Conservation (phyloP, 1,284 basidiomycete species). For the Ustilago shanxiensis region DNA sequence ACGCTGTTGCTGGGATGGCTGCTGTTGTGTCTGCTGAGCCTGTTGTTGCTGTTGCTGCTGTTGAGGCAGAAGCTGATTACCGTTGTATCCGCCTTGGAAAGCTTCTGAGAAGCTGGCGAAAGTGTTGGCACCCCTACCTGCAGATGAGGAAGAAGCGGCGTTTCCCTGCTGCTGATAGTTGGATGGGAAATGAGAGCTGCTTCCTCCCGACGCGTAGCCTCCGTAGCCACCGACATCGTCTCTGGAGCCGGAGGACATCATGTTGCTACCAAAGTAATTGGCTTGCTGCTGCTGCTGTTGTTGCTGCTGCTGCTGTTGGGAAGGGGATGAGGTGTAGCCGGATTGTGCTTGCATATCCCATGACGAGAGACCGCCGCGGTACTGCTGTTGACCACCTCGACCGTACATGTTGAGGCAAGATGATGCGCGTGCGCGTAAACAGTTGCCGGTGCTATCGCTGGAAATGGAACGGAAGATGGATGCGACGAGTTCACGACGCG, state of each 20-base stretch:
- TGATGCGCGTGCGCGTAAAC: background rate
- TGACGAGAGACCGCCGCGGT: slow-evolving; percentile 42
- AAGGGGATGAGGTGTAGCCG: slow-evolving; percentile 35
- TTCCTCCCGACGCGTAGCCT: slow-evolving; percentile 35
- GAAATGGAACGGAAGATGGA: background rate
- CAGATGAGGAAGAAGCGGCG: slow-evolving; percentile 38
- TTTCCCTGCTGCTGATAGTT: slow-evolving; percentile 28
- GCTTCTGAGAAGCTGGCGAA: slow-evolving; percentile 49
- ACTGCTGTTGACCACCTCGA: slow-evolving; percentile 46
- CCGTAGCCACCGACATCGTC: slow-evolving; percentile 40
- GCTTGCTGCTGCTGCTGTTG: slow-evolving; percentile 34
- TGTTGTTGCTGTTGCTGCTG: slow-evolving; percentile 33
- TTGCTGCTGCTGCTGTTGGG: slow-evolving; percentile 45
- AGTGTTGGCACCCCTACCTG: slow-evolving; percentile 41
- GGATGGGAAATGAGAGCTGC: slow-evolving; percentile 45
- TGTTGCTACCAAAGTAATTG: slow-evolving; percentile 36
- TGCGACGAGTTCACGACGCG: slow-evolving; percentile 8
- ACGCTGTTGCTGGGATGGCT: slow-evolving; percentile 23
- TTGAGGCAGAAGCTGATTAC: slow-evolving; percentile 36
- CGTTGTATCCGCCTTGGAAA: slow-evolving; percentile 39
- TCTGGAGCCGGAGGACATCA: slow-evolving; percentile 40
- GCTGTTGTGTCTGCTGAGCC: slow-evolving; percentile 19
- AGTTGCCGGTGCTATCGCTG: background rate
- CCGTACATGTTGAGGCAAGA: slow-evolving; percentile 30
- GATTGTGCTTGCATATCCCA: slow-evolving; percentile 47